phyloP scores from a whole-genome alignment of 176 grass and related monocot species.

The Triticum monococcum region DNA sequence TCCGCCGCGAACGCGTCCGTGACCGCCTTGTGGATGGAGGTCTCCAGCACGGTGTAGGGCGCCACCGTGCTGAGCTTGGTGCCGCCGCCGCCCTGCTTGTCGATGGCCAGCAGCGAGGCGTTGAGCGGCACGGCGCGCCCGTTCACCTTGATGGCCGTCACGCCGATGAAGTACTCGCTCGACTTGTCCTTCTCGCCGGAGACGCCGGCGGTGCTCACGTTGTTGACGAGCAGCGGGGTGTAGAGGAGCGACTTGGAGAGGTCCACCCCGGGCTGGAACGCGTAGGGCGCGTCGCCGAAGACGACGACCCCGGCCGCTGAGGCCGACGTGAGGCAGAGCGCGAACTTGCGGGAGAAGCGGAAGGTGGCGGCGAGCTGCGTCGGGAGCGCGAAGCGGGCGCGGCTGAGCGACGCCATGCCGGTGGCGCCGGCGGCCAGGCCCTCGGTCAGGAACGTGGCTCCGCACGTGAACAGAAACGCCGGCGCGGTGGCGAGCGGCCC shows the following conservation, averaged over 20 bases:
- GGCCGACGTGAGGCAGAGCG: conserved; percentile 43
- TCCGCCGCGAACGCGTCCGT: conserved; percentile 43
- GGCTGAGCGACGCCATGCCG: conserved; percentile 58
- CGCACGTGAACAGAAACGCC: conserved; percentile 64
- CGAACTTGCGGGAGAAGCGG: conserved; percentile 63
- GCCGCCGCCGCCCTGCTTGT: conserved; percentile 50
- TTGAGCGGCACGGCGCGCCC: conserved; percentile 50
- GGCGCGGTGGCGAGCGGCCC: conserved; percentile 43
- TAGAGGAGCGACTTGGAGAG: conserved; percentile 50
- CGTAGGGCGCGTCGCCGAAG: conserved; percentile 63
- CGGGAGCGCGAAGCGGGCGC: conserved; percentile 48
- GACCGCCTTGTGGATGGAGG: conserved; percentile 64
- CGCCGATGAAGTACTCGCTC: conserved; percentile 71
- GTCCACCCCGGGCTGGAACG: conserved; percentile 43
- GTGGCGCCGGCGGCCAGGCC: conserved; percentile 46
- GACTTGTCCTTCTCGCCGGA: conserved; percentile 55
- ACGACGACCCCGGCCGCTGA: conserved; percentile 33
- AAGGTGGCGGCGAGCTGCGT: conserved; percentile 64
- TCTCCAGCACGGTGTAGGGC: conserved; percentile 70
- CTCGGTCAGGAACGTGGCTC: conserved; percentile 23
- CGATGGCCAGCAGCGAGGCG: conserved; percentile 55
- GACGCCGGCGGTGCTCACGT: conserved; percentile 65
- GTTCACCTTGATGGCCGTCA: conserved; percentile 61
- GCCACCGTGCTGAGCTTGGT: conserved; percentile 69
- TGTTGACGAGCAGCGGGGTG: conserved; percentile 74